These are phyloP conservation scores for Apiospora koreana DNA, from an alignment of 2,329 filamentous ascomycete species.

Conservation along the genomic window DNA sequence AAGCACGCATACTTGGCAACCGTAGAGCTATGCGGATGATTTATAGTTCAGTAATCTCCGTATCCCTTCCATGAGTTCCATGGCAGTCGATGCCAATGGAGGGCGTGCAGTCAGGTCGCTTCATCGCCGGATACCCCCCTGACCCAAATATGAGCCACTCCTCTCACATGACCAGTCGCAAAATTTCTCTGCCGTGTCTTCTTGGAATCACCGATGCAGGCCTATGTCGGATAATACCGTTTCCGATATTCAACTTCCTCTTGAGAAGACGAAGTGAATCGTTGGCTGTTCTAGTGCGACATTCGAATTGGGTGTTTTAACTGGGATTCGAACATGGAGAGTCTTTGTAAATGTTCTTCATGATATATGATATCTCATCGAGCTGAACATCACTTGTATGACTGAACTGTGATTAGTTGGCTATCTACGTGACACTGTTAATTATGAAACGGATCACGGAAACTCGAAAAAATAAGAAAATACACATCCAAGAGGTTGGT, in stretches of 20 bases:
- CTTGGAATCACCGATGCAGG: not conserved
- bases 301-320: not conserved
- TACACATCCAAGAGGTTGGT: not conserved
- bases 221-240: not conserved
- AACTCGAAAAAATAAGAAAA: not conserved
- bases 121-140: not conserved
- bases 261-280: not conserved
- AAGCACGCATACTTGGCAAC: not conserved
- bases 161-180: not conserved
- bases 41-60: not conserved
- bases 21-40: not conserved
- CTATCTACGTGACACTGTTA: not conserved
- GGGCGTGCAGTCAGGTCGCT: not conserved
- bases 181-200: too few relatives aligned
- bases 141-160: not conserved
- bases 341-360: not conserved
- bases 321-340: not conserved
- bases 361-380: not conserved
- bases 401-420: not conserved
- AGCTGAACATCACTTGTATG: too few relatives aligned
- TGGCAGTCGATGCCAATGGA: too few relatives aligned
- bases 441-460: not conserved
- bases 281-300: not conserved
- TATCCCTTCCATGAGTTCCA: too few relatives aligned
- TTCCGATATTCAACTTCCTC: too few relatives aligned